phyloP scores from a whole-genome alignment of 2,329 filamentous ascomycete species.

The Sarocladiaceae sp. region DNA sequence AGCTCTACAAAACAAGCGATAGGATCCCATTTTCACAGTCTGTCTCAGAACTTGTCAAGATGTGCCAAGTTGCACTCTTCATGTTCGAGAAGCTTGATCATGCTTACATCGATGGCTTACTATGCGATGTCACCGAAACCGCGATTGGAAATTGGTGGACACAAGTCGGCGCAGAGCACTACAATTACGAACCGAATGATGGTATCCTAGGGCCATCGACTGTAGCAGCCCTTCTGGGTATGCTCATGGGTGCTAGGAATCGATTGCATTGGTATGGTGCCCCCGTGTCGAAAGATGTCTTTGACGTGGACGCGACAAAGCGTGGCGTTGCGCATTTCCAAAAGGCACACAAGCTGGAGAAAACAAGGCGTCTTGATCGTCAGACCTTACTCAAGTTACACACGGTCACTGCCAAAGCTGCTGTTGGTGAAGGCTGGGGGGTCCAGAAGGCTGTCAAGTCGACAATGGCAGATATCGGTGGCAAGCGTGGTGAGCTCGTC shows the following conservation, averaged over 20 bases:
- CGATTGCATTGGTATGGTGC: slow-evolving; percentile 80
- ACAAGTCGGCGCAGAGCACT: slow-evolving; percentile 86
- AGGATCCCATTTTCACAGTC: slow-evolving; percentile 72
- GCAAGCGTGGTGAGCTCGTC: slow-evolving; percentile 90
- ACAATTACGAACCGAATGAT: slow-evolving; percentile 88
- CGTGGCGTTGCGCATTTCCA: slow-evolving; percentile 85
- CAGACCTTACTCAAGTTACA: slow-evolving; percentile 80
- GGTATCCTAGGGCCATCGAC: slow-evolving; percentile 90
- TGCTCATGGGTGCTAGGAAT: slow-evolving; percentile 86
- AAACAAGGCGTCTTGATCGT: slow-evolving; percentile 75
- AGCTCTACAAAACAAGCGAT: slow-evolving; percentile 84
- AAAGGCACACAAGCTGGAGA: slow-evolving; percentile 77
- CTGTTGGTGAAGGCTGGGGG: slow-evolving; percentile 83
- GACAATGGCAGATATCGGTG: slow-evolving; percentile 87
- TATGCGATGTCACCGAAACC: slow-evolving; percentile 90
- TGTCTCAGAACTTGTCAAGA: slow-evolving; percentile 82
- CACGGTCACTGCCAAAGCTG: slow-evolving; percentile 80
- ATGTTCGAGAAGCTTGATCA: slow-evolving; percentile 84
- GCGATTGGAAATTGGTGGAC: slow-evolving; percentile 96
- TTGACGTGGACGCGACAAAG: slow-evolving; percentile 79
- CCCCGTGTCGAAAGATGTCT: slow-evolving; percentile 84
- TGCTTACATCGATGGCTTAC: slow-evolving; percentile 84
- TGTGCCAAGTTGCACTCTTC: slow-evolving; percentile 85
- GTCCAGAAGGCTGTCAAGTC: slow-evolving; percentile 94
- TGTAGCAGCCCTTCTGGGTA: slow-evolving; percentile 80